These are phyloP conservation scores for Tetrapisispora phaffii DNA, from an alignment of 805 yeast species.

Conservation along the genomic window DNA sequence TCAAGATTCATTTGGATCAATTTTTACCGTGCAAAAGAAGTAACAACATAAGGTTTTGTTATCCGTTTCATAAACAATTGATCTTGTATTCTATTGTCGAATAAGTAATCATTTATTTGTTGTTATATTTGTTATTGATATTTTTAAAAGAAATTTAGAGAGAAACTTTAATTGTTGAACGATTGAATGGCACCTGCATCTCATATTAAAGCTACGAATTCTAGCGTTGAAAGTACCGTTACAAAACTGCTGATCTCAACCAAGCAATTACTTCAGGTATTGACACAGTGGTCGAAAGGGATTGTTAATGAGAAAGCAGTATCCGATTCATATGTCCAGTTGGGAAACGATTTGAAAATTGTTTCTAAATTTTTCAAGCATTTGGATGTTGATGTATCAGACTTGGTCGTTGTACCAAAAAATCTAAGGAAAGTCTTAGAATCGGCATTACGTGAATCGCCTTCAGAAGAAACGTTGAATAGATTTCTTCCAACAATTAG, in stretches of 20 bases:
- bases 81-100: neutral
- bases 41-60: neutral
- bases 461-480: conserved; percentile 75
- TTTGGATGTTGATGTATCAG: conserved; percentile 73
- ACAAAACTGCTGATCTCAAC: conserved; percentile 77
- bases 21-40: neutral
- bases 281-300: conserved; percentile 83
- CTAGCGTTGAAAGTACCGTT: conserved; percentile 66
- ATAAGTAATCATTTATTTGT: too few relatives aligned
- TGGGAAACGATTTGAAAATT: conserved; percentile 88
- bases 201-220: conserved; percentile 1
- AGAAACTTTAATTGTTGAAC: neutral
- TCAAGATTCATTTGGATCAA: neutral
- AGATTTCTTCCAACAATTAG: conserved; percentile 74
- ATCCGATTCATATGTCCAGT: conserved; percentile 79
- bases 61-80: neutral
- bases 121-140: too few relatives aligned
- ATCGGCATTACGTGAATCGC: conserved; percentile 73
- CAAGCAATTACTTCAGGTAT: conserved; percentile 72
- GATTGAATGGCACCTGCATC: neutral
- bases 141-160: neutral
- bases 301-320: conserved; percentile 76
- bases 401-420: conserved; percentile 85
- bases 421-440: conserved; percentile 72
- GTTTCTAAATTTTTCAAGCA: conserved; percentile 70